phyloP scores from a whole-genome alignment of 129 eudicot genomes.

The Flaveria linearis region DNA sequence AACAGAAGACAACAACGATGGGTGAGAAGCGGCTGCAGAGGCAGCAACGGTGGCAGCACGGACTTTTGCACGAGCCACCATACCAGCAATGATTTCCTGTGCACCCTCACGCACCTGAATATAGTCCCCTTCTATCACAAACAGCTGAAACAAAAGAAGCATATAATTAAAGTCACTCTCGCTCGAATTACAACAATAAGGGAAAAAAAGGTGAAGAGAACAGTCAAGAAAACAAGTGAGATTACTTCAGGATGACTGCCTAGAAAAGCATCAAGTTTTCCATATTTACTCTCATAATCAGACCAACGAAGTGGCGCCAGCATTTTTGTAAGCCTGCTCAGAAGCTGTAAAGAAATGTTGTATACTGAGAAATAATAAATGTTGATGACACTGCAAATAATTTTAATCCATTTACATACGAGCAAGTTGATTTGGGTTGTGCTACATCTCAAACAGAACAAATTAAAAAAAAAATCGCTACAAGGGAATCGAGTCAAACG shows the following conservation, averaged over 20 bases:
- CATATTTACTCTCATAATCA: conserved; percentile 85
- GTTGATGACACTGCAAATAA: not conserved
- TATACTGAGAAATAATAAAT: not conserved
- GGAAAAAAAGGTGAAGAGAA: not conserved
- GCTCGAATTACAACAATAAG: not conserved
- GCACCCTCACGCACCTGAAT: conserved; percentile 97
- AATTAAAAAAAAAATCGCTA: not conserved
- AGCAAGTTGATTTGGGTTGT: not conserved
- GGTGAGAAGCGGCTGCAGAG: conserved; percentile 45
- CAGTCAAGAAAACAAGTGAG: not conserved
- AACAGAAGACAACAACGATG: conserved; percentile 72
- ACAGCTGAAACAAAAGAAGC: conserved; percentile 55
- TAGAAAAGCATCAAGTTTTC: conserved; percentile 84
- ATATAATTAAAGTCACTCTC: not conserved
- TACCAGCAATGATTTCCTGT: conserved; percentile 85
- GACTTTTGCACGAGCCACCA: conserved; percentile 86
- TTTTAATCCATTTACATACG: not conserved
- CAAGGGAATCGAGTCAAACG: not conserved
- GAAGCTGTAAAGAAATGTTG: conserved; percentile 49
- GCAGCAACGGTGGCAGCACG: conserved; percentile 80
- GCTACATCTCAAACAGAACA: not conserved
- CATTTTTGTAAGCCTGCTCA: conserved; percentile 90
- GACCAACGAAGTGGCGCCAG: conserved; percentile 97
- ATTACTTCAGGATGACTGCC: conserved; percentile 86
- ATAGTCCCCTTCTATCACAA: conserved; percentile 80